Evolutionary conservation across 2,329 filamentous ascomycete species (phyloP).

Genomic region (Alternaria brassicae): DNA sequence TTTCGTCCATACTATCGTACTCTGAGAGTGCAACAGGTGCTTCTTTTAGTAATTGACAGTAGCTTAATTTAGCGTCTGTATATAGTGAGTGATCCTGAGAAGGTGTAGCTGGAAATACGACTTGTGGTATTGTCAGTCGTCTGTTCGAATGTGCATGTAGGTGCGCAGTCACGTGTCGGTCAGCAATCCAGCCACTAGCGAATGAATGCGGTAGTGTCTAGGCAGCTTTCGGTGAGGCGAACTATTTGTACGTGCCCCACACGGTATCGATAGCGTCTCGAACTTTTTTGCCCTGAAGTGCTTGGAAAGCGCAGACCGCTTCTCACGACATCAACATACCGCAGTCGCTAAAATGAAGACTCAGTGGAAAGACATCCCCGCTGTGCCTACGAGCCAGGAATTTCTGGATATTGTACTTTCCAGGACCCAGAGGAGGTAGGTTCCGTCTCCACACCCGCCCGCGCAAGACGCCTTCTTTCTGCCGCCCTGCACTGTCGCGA

Average conservation of each 20-base stretch:
- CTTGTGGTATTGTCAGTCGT: no score
- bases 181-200: neutral
- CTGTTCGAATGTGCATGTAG: neutral
- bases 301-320: conserved; percentile 23
- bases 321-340: conserved; percentile 19
- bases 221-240: conserved; percentile 16
- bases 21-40: no score
- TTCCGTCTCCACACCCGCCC: neutral
- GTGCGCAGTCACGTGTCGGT: no score
- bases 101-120: no score
- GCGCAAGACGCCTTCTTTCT: conserved; percentile 9
- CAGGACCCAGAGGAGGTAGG: conserved; percentile 54
- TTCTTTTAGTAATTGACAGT: neutral
- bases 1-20: no score
- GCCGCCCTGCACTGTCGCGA: conserved; percentile 25
- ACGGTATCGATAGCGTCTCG: conserved; percentile 18
- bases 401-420: conserved; percentile 98
- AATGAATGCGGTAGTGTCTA: conserved; percentile 9
- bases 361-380: conserved; percentile 71
- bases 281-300: conserved; percentile 24
- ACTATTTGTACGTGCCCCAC: conserved; percentile 9
- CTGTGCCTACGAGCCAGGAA: conserved; percentile 90
- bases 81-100: no score
- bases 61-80: neutral
- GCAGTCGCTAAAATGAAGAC: conserved; percentile 47